Base-by-base conservation (phyloP, 176 grass and related monocot species). In the Phoenix roebelenii region DNA sequence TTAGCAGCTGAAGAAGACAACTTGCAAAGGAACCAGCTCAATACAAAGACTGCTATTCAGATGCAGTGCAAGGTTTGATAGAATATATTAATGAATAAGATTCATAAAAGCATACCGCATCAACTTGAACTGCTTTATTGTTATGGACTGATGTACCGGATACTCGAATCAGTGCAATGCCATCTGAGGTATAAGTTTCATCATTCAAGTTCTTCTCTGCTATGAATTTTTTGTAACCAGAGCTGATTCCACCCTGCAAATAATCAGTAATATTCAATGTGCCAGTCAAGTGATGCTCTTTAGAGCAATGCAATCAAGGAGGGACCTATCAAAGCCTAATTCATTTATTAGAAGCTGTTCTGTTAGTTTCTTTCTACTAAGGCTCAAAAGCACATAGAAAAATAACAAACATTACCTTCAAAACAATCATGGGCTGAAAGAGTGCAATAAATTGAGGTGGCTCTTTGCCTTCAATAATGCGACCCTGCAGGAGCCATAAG, bases 391-490 rank as follows among this genome's bases (percentile, higher is more conserved):
- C 39, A 69, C 18, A n/a, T 24, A 60, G 64, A 52, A 59, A 49
- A 54, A 50, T 17, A 23, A 29, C 25, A 7, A 55, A 35, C 19
- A 32, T 18, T 79, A 96, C 92, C 92, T 96, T 96, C 62, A 96
- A 71, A 66, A 96, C 77, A 72, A 96, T 75, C 87, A 96, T 87
- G 65, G 86, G 86, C 29, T 96, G 92, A 72, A 96, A 90, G 71
- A 96, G 86, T 29, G 92, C 80, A 80, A 96, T 70, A 77, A 96
- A 90, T 65, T 96, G 92, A 2, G 87, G 87, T 50, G 92, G 83
- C 66, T 96, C 92, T 72, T 87, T 90, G 65, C 87, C 92, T 90
- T 90, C 75, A 77, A 85, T 77, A 65, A 96, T 82, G 59, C 86
- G 69, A 2, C 92, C 92, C 92, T 96, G 66, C 58, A 92, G 44